These are phyloP conservation scores for Fusarium odoratissimum DNA, from an alignment of 2,329 filamentous ascomycete genomes.

Conservation along the genomic window DNA sequence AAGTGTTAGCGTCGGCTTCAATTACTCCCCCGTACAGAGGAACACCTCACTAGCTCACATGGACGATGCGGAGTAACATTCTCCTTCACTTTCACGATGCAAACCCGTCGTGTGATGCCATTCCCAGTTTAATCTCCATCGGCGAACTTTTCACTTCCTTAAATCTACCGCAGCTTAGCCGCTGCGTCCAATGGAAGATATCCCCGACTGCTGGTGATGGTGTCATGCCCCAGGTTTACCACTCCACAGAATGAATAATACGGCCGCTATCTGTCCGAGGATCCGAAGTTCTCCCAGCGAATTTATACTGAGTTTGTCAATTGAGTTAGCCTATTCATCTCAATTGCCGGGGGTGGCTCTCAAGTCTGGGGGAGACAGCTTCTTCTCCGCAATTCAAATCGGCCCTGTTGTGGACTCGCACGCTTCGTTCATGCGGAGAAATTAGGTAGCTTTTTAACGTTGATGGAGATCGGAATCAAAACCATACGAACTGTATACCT, in stretches of 20 bases:
- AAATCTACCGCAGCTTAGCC: slow-evolving; percentile 22
- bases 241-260: slow-evolving; percentile 33
- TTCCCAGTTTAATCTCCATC: slow-evolving; percentile 29
- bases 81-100: neutral
- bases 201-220: neutral
- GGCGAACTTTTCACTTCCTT: slow-evolving; percentile 1
- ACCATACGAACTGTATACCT: slow-evolving; percentile 4
- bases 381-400: slow-evolving; percentile 32
- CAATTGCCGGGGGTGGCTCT: slow-evolving; percentile 3
- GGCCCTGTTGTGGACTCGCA: slow-evolving; percentile 27
- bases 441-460: neutral
- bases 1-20: neutral
- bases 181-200: slow-evolving; percentile 4
- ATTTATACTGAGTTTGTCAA: neutral
- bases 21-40: neutral
- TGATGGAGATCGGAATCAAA: neutral
- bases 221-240: slow-evolving; percentile 19
- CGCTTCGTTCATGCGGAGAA: slow-evolving; percentile 12
- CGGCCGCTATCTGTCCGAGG: slow-evolving; percentile 40
- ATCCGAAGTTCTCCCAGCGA: slow-evolving; percentile 30
- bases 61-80: slow-evolving; percentile 14
- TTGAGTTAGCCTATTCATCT: neutral
- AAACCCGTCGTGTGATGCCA: slow-evolving; percentile 25
- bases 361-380: slow-evolving; percentile 20
- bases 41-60: neutral